A percentile compares a stretch with the other conserved stretches of the same genome.
Evolutionary conservation across 371 early-diverging fungal genomes (phyloP).

Genomic region (Mortierella sp.): DNA sequence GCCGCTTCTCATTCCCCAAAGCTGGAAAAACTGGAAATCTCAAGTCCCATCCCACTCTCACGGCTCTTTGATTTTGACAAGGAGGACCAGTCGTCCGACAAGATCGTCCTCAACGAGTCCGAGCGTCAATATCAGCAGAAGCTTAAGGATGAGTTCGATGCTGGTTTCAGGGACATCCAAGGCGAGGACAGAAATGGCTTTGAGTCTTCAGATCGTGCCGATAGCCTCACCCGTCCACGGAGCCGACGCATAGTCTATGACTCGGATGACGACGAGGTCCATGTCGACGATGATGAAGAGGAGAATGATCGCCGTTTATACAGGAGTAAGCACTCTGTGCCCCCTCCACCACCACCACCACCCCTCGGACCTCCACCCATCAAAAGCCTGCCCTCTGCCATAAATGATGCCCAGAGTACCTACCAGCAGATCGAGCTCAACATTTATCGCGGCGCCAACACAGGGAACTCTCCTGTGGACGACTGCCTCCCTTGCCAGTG

Average conservation of each 20-base stretch:
- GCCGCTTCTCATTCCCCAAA: slow-evolving; percentile 25
- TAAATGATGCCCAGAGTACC: slow-evolving; percentile 65
- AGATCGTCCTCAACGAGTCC: slow-evolving; percentile 45
- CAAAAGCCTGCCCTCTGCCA: slow-evolving; percentile 37
- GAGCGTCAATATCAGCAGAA: slow-evolving; percentile 42
- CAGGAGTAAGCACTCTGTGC: slow-evolving; percentile 25
- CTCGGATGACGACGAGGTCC: slow-evolving; percentile 50
- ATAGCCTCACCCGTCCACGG: slow-evolving; percentile 12
- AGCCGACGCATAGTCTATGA: slow-evolving; percentile 19
- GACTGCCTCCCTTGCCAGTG: slow-evolving; percentile 89
- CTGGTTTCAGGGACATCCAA: slow-evolving; percentile 36
- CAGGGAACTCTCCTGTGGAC: slow-evolving; percentile 76
- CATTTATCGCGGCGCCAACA: slow-evolving; percentile 78
- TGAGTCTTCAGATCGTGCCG: neutral
- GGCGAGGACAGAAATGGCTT: slow-evolving; percentile 15
- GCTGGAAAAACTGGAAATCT: slow-evolving; percentile 37
- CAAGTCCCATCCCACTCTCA: slow-evolving; percentile 50
- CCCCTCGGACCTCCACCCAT: slow-evolving; percentile 54
- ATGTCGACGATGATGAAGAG: slow-evolving; percentile 35
- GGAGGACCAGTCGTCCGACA: slow-evolving; percentile 40
- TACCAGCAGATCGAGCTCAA: slow-evolving; percentile 76
- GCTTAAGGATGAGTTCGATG: slow-evolving; percentile 44
- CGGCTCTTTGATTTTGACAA: slow-evolving; percentile 57
- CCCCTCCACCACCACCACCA: slow-evolving; percentile 56
- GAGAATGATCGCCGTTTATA: slow-evolving; percentile 18